phyloP scores from a whole-genome alignment of 371 early-diverging fungal genomes.

The Nematocida sp. region DNA sequence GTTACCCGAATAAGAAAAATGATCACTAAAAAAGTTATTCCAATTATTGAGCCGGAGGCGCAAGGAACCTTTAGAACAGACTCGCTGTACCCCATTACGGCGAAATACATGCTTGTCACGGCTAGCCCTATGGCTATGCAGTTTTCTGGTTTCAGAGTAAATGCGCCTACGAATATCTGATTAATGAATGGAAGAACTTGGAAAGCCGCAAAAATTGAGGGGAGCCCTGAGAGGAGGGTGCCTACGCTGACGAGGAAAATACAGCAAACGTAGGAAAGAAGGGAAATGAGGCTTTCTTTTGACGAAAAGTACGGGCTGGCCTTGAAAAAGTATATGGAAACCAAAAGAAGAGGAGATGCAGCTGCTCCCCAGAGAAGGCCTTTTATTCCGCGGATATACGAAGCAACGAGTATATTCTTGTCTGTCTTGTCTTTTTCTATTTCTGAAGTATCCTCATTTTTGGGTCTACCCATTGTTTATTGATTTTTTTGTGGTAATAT shows the following conservation, averaged over 20 bases:
- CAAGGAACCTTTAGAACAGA: background rate
- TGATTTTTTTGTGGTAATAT: background rate
- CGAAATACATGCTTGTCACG: slow-evolving; percentile 28
- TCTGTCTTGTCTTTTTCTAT: background rate
- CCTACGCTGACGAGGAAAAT: slow-evolving; percentile 16
- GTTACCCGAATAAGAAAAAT: background rate
- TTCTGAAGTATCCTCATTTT: background rate
- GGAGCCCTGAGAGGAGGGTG: slow-evolving; percentile 4
- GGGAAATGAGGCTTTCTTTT: slow-evolving; percentile 26
- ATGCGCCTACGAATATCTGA: slow-evolving; percentile 46
- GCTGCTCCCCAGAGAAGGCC: slow-evolving; percentile 38
- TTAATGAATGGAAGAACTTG: slow-evolving; percentile 42
- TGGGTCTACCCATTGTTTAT: background rate
- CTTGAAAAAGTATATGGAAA: slow-evolving; percentile 51
- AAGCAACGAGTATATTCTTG: background rate
- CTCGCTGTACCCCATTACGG: slow-evolving; percentile 24
- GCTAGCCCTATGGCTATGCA: slow-evolving; percentile 14
- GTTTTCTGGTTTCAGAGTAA: slow-evolving; percentile 10
- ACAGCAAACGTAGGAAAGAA: slow-evolving; percentile 20
- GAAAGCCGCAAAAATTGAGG: slow-evolving; percentile 23
- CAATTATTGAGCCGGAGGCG: slow-evolving; percentile 2
- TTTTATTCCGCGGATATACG: slow-evolving; percentile 16
- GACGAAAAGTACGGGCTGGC: slow-evolving; percentile 44
- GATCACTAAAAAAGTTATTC: background rate
- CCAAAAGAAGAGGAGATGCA: slow-evolving; percentile 26